Conservation (phyloP, 2,329 filamentous ascomycete genomes). For the Fusarium lateritium region DNA sequence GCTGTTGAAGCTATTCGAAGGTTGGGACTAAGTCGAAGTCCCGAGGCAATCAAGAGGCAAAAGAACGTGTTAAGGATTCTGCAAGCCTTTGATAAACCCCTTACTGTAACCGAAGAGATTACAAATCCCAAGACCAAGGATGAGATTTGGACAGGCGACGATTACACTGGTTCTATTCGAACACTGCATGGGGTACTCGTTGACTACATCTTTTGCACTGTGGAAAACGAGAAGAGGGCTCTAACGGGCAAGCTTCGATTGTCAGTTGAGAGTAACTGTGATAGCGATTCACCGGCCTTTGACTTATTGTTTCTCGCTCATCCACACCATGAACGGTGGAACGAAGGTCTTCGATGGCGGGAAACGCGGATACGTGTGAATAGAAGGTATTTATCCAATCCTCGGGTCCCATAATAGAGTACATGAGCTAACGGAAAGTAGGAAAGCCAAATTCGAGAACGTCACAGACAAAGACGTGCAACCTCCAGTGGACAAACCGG, state of each 20-base stretch:
- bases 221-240: neutral
- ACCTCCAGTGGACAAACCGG: too few species aligned
- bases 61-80: neutral
- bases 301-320: neutral
- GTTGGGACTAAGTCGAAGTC: neutral
- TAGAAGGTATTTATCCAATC: too few species aligned
- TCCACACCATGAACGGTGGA: neutral
- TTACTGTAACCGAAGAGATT: neutral
- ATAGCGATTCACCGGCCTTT: neutral
- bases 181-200: neutral
- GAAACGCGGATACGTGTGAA: neutral
- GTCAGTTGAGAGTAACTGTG: neutral
- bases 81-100: neutral
- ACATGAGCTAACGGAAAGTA: too few species aligned
- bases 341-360: neutral
- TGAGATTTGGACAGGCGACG: neutral
- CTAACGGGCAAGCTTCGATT: neutral
- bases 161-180: neutral
- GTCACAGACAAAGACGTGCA: too few species aligned
- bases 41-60: neutral
- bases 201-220: neutral
- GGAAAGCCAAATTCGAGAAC: too few species aligned
- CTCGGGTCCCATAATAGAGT: too few species aligned
- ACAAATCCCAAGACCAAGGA: neutral
- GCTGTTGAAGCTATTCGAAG: neutral